phyloP scores from a whole-genome alignment of 169 alveolate genomes.

The Eimeria maxima region DNA sequence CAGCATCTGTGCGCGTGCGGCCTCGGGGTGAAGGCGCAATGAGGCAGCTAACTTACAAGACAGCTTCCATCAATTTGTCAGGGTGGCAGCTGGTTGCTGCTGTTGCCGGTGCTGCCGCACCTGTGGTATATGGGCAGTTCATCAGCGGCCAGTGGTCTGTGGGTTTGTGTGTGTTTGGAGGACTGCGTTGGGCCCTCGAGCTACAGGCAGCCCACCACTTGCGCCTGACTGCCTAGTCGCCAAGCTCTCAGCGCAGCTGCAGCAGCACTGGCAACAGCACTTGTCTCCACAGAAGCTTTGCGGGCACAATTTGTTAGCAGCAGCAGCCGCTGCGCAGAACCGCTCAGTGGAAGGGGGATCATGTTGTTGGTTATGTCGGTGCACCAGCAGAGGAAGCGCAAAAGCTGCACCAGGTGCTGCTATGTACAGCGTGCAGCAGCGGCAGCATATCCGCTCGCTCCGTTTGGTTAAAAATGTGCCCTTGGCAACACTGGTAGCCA shows the following conservation, averaged over 20 bases:
- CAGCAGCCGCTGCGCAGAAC: slow-evolving; percentile 53
- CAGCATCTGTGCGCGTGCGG: neutral
- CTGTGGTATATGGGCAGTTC: slow-evolving; percentile 87
- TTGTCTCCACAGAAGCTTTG: neutral
- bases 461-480: neutral
- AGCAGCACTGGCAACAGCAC: slow-evolving; percentile 29
- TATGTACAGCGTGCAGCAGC: neutral
- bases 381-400: slow-evolving; percentile 30
- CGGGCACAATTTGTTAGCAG: slow-evolving; percentile 15
- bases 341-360: slow-evolving; percentile 17
- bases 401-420: slow-evolving; percentile 51
- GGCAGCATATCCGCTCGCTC: slow-evolving; percentile 37
- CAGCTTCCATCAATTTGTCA: neutral
- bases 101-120: slow-evolving; percentile 85
- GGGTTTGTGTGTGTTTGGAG: slow-evolving; percentile 88
- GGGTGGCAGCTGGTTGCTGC: slow-evolving; percentile 58
- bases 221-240: slow-evolving; percentile 21
- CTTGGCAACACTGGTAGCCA: slow-evolving; percentile 9
- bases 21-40: slow-evolving; percentile 44
- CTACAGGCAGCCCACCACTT: slow-evolving; percentile 86
- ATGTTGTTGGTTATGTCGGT: slow-evolving; percentile 35
- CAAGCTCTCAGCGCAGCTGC: slow-evolving; percentile 36
- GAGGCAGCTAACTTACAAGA: slow-evolving; percentile 38
- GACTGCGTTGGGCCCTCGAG: slow-evolving; percentile 87
- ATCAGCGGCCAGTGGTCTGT: slow-evolving; percentile 87